Evolutionary conservation across 2,329 filamentous ascomycete species (phyloP), one percentile per base, ranked within the genome.

Genomic region (Fusarium penzigii): DNA sequence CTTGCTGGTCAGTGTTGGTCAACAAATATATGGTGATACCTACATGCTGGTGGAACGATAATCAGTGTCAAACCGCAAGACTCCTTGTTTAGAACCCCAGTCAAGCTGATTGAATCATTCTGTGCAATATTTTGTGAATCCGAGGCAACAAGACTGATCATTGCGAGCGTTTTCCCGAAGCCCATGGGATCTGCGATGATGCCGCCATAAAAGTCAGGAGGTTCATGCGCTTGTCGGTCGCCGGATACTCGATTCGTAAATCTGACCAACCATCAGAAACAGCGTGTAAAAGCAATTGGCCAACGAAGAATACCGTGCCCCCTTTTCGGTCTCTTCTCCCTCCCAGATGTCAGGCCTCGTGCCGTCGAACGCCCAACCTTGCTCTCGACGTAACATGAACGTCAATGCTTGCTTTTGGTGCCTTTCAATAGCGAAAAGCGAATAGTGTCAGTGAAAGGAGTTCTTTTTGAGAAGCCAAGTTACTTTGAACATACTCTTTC

Each of bases 171-270:
- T 52, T 78, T 78, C 0, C 75, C 75, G 0, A 77, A 56, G 1
- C 75, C 75, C 75, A 77, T 78, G 0, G 70, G 65, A 53, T 78
- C 75, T 1, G 74, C 75, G 36, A 77, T 64, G 17, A 77, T 71
- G 2, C 75, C 75, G 0, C 75, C 75, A 10, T 59, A 62, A 34
- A 75, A 75, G 0, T 59, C 25, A 6, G 62, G 53, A 1, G 74
- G 74, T 8, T 63, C 53, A 2, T 73, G 63, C 1, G 2, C 1
- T 43, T 73, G 66, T 16, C 40, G 29, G 1, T 52, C 29, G 1
- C 61, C 57, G 10, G 70, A 69, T 0, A 74, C 52, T 2, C 55
- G 57, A 41, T 76, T 75, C 3, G 68, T 7, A 42, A 69, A 75
- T 14, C 66, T 72, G 7, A 25, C 42, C 3, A 39, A 42, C 6